These are phyloP conservation scores for Coemansia sp. DNA, from an alignment of 192 early-diverging fungal species.

Conservation along the genomic window DNA sequence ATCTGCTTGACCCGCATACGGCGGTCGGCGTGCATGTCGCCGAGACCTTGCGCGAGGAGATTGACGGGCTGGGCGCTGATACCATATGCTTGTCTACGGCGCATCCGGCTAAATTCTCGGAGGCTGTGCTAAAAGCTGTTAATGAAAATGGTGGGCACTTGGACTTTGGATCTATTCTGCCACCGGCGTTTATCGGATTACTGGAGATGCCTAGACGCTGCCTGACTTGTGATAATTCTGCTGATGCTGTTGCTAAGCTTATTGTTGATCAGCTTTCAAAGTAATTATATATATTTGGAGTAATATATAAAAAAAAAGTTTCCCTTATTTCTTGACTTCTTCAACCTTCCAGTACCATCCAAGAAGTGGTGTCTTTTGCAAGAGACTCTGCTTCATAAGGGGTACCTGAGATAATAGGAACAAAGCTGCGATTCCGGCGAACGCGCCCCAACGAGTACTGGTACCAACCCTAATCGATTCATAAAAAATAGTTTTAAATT, in stretches of 20 bases:
- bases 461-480: constrained; percentile 28
- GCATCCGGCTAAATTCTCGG: constrained; percentile 95
- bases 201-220: constrained; percentile 74
- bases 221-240: constrained; percentile 50
- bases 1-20: constrained; percentile 95
- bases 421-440: constrained; percentile 40
- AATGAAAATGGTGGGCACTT: constrained; percentile 56
- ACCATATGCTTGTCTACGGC: constrained; percentile 86
- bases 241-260: constrained; percentile 46
- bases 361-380: constrained; percentile 49
- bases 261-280: constrained; percentile 21
- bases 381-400: constrained; percentile 36
- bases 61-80: constrained; percentile 13
- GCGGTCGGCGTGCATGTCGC: constrained; percentile 92
- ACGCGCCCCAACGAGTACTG: constrained; percentile 50
- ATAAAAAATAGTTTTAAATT: constrained; percentile 1
- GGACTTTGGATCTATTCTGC: constrained; percentile 64
- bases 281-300: too few relatives aligned
- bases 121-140: constrained; percentile 82
- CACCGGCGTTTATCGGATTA: constrained; percentile 70
- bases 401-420: constrained; percentile 56
- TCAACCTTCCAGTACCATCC: constrained; percentile 62
- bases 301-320: not conserved
- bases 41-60: constrained; percentile 57
- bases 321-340: constrained; percentile 28